A percentile compares a stretch with the other conserved stretches of the same genome.
Evolutionary conservation across 768 basidiomycete genomes (phyloP).

Genomic region (Suillus occidentalis): DNA sequence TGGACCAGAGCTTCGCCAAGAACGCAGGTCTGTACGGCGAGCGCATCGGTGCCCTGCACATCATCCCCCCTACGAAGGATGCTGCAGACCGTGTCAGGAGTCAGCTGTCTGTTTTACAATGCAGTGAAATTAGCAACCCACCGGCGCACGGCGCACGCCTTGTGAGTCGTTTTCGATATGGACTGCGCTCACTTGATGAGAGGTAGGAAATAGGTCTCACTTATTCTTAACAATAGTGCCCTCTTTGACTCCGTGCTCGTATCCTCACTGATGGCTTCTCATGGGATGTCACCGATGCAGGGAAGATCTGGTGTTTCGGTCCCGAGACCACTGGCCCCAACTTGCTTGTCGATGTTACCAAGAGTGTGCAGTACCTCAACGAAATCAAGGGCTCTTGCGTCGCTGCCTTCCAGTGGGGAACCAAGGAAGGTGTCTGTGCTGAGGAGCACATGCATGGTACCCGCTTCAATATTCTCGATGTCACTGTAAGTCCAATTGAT

Average conservation of each 20-base stretch:
- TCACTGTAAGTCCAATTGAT: conserved; percentile 61
- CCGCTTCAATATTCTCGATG: conserved; percentile 94
- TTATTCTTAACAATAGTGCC: conserved; percentile 73
- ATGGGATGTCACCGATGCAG: conserved; percentile 99
- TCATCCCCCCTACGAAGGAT: conserved; percentile 58
- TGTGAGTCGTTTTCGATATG: conserved; percentile 43
- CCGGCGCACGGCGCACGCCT: conserved; percentile 89
- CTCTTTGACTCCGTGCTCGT: conserved; percentile 88
- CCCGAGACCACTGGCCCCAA: conserved; percentile 98
- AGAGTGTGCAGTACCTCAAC: conserved; percentile 98
- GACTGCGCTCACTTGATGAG: conserved; percentile 2
- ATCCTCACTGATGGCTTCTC: conserved; percentile 93
- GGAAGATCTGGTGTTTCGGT: conserved; percentile 99
- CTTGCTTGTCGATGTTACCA: conserved; percentile 95
- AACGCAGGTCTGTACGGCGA: conserved; percentile 96
- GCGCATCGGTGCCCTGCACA: conserved; percentile 68
- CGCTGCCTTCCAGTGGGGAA: conserved; percentile 99
- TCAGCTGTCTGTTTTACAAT: conserved; percentile 87
- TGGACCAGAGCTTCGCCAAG: conserved; percentile 92
- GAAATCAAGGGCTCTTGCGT: conserved; percentile 99
- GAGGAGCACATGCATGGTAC: conserved; percentile 99
- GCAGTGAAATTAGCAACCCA: conserved; percentile 95
- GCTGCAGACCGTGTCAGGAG: conserved; percentile 71
- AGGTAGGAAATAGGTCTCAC: conserved; percentile 51
- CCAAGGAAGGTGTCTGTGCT: conserved; percentile 94